Base-by-base conservation (phyloP, 2,329 filamentous ascomycete genomes). In the Cladophialophora bantiana region DNA sequence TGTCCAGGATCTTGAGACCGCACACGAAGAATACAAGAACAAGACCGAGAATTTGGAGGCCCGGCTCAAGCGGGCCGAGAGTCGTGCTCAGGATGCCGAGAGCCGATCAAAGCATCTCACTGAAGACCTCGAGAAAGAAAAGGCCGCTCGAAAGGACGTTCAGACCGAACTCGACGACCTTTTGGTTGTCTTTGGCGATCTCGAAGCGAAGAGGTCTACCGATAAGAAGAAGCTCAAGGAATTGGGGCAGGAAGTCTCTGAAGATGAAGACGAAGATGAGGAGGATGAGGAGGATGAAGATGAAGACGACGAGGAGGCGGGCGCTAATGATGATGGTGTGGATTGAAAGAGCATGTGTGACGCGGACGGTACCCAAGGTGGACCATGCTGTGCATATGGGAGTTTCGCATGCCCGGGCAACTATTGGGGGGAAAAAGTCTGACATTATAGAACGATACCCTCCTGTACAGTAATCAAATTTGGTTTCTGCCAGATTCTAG, bases 151-250 rank as follows among this genome's bases (percentile, higher is more conserved):
- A 63, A 83, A 87, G 68, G 80, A 85, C 1, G 84, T 85, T 4
- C 91, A 94, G 75, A 84, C 86, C 2, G 92, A 95, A 77, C 82
- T 94, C 54, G 92, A 95, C 72, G 92, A 95, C 76, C 82, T 94
- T 62, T 80, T 95, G 40, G 90, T 94, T 81, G 89, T 95, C 4
- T 92, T 94, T 77, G 88, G 87, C 13, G 92, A 95, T 75, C 75
- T 93, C 18, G 92, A 95, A 77, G 90, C 92, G 62, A 94, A 94
- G 79, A 83, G 88, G 57, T 84, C 85, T 50, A 88, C 86, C 72
- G 93, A 94, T 75, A 94, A 84, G 80, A 78, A 82, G 78, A 89
- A 87, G 57, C 82, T 93, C 13, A 85, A 86, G 73, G 86, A 84
- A 26, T 81, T 93, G 18, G 90, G 90, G 2, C 86, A 92, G 74